Base-by-base conservation (phyloP, 1,139 yeast species). In the Suhomyces terraborum region DNA sequence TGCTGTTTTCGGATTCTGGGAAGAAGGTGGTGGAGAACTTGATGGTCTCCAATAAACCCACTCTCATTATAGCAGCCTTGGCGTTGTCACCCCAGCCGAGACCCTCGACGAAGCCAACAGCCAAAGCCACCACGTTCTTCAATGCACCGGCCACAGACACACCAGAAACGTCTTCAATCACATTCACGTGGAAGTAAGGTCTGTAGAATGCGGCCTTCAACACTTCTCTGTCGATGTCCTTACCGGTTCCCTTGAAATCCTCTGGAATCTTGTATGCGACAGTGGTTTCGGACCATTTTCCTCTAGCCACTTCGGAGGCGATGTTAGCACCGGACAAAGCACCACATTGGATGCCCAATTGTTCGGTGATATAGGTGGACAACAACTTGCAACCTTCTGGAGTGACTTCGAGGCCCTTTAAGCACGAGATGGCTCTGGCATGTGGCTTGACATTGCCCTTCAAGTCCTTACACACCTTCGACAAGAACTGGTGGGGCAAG, bases 1-100 rank as follows among this genome's bases (percentile, higher is more conserved):
- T 73, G 22, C 60, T 45, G 13, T 64, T 54, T 37, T 59, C 46
- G 8, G 76, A 69, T 42, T 68, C 69, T 4, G 75, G 75, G 66
- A 69, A 68, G 45, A 69, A 70, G 23, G 57, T 61, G 43, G 61
- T 59, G 16, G 76, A 67, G 46, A 73, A 73, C 41, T 62, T 61
- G 51, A 73, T 70, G 41, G 64, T 70, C 53, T 73, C 78, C 43
- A 65, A 54, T 40, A 73, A 61, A 3, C 78, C 78, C 39, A 71
- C 66, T 54, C 78, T 61, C 78, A 73, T 73, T 42, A 73, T 65
- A 33, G 77, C 78, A 12, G 77, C 68, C 54, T 73, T 73, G 36
- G 78, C 78, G 49, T 73, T 73, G 54, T 73, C 78, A 50, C 78
- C 78, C 78, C 78, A 73, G 18, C 75, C 75, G 42, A 63, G 61